phyloP scores from a whole-genome alignment of 305 asterid species.

The Fraxinus platypoda region DNA sequence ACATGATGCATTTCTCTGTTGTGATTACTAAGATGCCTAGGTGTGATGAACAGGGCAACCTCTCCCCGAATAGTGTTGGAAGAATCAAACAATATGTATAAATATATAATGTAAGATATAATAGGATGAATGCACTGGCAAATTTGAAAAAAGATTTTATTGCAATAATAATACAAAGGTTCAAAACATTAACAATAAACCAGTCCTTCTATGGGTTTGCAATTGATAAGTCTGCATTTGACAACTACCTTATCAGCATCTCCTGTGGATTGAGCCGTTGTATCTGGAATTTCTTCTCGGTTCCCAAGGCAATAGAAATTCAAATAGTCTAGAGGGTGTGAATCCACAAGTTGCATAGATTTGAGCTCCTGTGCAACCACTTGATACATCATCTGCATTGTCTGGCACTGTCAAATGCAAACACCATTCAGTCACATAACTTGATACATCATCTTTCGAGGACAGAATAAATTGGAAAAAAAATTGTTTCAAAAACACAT shows the following conservation, averaged over 20 bases:
- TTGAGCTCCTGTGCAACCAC: slow-evolving; percentile 69
- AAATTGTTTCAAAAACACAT: neutral
- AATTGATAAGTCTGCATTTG: slow-evolving; percentile 7
- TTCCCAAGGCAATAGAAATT: slow-evolving; percentile 91
- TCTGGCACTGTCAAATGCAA: slow-evolving; percentile 56
- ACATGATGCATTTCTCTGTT: neutral
- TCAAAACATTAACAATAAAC: slow-evolving; percentile 2
- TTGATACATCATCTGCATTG: slow-evolving; percentile 80
- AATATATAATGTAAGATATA: neutral
- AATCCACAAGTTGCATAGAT: slow-evolving; percentile 45
- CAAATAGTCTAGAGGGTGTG: slow-evolving; percentile 75
- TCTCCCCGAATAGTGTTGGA: neutral
- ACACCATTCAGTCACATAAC: neutral
- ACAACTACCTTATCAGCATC: slow-evolving; percentile 61
- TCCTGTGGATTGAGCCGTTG: slow-evolving; percentile 37
- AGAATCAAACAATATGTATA: neutral
- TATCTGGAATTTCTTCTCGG: slow-evolving; percentile 50
- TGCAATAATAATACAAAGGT: slow-evolving; percentile 2
- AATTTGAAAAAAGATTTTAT: neutral
- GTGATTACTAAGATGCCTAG: neutral
- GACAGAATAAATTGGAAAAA: slow-evolving; percentile 4
- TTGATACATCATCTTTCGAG: too few relatives aligned
- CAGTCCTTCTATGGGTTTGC: neutral
- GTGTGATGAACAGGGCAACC: neutral
- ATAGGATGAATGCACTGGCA: neutral